These are phyloP conservation scores for Bolboschoenoplectus hybrid DNA, from an alignment of 202 grass and related monocot genomes.

Conservation along the genomic window DNA sequence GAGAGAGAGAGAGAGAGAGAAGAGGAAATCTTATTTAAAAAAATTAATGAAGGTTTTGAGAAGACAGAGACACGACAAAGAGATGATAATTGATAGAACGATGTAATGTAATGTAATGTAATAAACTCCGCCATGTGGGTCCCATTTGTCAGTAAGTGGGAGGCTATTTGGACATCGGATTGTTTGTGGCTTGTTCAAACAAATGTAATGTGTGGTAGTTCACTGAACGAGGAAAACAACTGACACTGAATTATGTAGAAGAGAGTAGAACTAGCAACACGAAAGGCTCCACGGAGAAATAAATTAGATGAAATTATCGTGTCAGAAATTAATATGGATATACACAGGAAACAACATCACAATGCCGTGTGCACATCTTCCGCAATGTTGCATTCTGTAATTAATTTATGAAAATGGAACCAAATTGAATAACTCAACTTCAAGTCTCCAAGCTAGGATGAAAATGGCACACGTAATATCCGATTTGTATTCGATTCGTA, in stretches of 20 bases:
- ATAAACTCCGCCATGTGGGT: background rate
- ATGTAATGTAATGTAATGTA: too few relatives aligned
- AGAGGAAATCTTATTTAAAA: conserved; percentile 23
- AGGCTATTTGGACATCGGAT: background rate
- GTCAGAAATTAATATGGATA: background rate
- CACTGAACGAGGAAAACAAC: too few relatives aligned
- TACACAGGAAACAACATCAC: background rate
- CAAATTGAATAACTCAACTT: background rate
- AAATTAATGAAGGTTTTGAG: conserved; percentile 22
- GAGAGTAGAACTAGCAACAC: background rate
- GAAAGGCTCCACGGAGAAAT: background rate
- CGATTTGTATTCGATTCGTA: too few relatives aligned
- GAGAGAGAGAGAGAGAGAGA: conserved; percentile 7
- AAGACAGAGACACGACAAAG: background rate
- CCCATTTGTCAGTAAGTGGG: background rate
- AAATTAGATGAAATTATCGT: background rate
- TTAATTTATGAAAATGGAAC: background rate
- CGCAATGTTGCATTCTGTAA: background rate
- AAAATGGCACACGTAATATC: too few relatives aligned
- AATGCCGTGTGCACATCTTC: background rate
- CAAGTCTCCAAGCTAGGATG: too few relatives aligned
- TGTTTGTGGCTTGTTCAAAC: background rate
- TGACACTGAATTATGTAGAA: too few relatives aligned
- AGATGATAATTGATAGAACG: background rate
- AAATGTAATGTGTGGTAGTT: too few relatives aligned